Base-by-base conservation (phyloP, 257 asterid species). In the Nyctanthes arbortristis region DNA sequence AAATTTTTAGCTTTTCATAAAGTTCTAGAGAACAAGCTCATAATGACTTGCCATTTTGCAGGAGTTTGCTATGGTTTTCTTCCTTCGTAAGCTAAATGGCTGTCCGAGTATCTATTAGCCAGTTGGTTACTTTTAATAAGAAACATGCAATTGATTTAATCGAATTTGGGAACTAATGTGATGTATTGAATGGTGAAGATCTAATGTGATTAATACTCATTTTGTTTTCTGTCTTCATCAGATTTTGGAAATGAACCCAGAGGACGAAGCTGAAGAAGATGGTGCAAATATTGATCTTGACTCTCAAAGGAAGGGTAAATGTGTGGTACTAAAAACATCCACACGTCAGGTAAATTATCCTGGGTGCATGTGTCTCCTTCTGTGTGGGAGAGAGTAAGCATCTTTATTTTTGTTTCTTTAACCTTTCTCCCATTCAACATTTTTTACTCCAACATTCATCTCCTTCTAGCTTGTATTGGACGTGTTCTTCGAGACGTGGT, bases 181-280 rank as follows among this genome's bases (percentile, higher is more conserved):
- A 27, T n/a, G 13, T 7, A 25, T 67, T 45, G 13, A 49, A 45
- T 0, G 14, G n/a, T 7, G 2, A 20, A 12, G 11, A 20, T 58
- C 20, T 43, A 28, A 62, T 59, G 49, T 61, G 70, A 14, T 30
- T 27, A 18, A 4, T 4, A 29, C 55, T 7, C 37, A 13, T 59
- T 25, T 62, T 16, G 22, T 20, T 52, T 22, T 43, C 61, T 6
- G 9, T 61, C 7, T 66, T 22, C 64, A 37, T 47, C 70, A 94
- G 99, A 94, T 94, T 71, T 78, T 94, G 87, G 96, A 94, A 78
- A 94, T 94, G 97, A 94, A 89, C 79, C 99, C 97, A 7, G 99
- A 94, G 75, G 99, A 94, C 62, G 99, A 94, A 63, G 97, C 95
- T 61, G 99, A 94, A 77, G 99, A 94, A 78, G 99, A 94, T 75